A percentile compares a stretch with the other conserved stretches of the same genome.
Evolutionary conservation across 257 asterid species (phyloP).

Genomic region (Misopates orontium): DNA sequence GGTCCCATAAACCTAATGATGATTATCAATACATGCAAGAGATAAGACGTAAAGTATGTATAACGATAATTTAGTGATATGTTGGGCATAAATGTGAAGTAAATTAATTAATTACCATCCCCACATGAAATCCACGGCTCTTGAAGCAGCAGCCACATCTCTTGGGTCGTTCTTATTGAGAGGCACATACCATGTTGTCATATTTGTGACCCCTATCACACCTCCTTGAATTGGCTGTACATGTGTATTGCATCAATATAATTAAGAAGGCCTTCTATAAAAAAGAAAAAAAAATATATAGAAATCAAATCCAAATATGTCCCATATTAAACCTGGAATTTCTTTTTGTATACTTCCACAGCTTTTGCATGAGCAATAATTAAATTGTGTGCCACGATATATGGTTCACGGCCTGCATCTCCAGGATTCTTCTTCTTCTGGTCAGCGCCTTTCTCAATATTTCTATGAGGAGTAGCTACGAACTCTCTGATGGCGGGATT

Average conservation of each 20-base stretch:
- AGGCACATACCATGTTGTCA: slow-evolving; percentile 20
- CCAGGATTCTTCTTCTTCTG: too few relatives aligned
- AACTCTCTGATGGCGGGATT: too few relatives aligned
- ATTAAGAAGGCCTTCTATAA: neutral
- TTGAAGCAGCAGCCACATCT: slow-evolving; percentile 20
- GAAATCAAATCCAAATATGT: too few relatives aligned
- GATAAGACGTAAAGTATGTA: neutral
- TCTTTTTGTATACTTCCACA: neutral
- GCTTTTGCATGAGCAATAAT: slow-evolving; percentile 35
- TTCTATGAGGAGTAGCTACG: neutral
- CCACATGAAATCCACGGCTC: slow-evolving; percentile 31
- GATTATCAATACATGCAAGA: too few relatives aligned
- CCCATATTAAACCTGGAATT: neutral
- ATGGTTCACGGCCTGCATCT: slow-evolving; percentile 24
- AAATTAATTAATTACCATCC: slow-evolving; percentile 28
- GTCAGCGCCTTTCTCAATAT: too few relatives aligned
- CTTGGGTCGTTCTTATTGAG: neutral
- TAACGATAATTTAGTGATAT: too few relatives aligned
- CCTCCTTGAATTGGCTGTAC: slow-evolving; percentile 28
- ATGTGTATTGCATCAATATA: neutral
- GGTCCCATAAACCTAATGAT: slow-evolving; percentile 29
- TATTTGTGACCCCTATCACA: slow-evolving; percentile 20
- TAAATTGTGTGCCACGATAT: slow-evolving; percentile 33
- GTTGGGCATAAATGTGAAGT: neutral
- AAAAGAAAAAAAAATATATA: too few relatives aligned